Base-by-base conservation (phyloP, 768 basidiomycete genomes). In the Dendrothele bispora region DNA sequence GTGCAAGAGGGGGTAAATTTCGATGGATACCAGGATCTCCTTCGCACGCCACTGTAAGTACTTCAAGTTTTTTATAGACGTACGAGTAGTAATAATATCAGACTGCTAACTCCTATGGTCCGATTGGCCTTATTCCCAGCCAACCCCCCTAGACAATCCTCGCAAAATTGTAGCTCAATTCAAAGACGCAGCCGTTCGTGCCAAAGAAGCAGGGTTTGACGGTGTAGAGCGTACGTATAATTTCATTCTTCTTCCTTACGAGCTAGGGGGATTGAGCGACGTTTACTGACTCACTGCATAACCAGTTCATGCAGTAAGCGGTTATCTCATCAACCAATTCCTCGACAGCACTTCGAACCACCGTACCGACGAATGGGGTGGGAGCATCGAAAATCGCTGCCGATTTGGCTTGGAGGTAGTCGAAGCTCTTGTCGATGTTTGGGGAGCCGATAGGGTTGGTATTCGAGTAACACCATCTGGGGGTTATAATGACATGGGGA, bases 281-380 rank as follows among this genome's bases (percentile, higher is more conserved):
- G 30, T 32, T 32, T 32, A 10, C 10, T 32, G n/a, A 32, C 30
- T 32, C 30, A 32, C n/a, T 32, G 30, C 10, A 39, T 8, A 10
- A 5, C 10, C 20, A 61, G 57, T 68, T 14, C 60, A 62, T 40
- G 53, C 46, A 4, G 55, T 56, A 7, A 62, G 55, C 48, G 64
- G 66, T 4, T 67, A 70, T 54, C 53, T 69, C 18, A 48, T 70
- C 49, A 53, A 63, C 27, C 67, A 71, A 46, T 70, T 71, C 57
- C 51, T 68, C 27, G 62, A 66, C 51, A 43, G 48, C 46, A 56
- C 46, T 12, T 46, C 60, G 30, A 72, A 73, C 62, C 53, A 64
- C 28, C 66, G 70, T 37, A 71, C 65, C 14, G 72, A 73, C 64
- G 43, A 63, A 41, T 78, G 71, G 66, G 75, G 75, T 10, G 75